phyloP scores from a whole-genome alignment of 345 rosid genomes.

The Gossypium arboreum region DNA sequence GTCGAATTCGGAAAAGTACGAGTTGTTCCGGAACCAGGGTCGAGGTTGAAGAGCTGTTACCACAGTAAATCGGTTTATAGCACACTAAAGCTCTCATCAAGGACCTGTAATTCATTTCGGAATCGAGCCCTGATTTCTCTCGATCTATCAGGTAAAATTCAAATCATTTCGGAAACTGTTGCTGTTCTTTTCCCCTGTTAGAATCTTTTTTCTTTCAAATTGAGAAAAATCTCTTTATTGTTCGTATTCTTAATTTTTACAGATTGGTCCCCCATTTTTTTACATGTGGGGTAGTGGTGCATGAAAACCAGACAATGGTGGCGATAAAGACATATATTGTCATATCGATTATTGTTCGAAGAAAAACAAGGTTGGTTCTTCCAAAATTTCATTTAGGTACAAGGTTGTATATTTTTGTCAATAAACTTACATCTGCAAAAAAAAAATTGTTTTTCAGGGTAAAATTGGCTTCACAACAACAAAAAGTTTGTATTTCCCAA shows the following conservation, averaged over 20 bases:
- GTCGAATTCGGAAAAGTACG: constrained; percentile 64
- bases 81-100: background rate
- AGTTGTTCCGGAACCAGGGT: constrained; percentile 73
- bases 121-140: constrained; percentile 8
- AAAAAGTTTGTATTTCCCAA: background rate
- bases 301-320: constrained; percentile 16
- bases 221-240: constrained; percentile 15
- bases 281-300: constrained; percentile 29
- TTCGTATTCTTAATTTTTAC: constrained; percentile 14
- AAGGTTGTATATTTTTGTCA: background rate
- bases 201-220: background rate
- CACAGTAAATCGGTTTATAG: constrained; percentile 23
- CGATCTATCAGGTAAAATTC: constrained; percentile 16
- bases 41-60: constrained; percentile 87
- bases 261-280: constrained; percentile 25
- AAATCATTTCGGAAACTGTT: too few species aligned
- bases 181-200: constrained; percentile 11
- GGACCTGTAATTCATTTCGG: background rate
- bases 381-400: constrained; percentile 17
- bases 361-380: constrained; percentile 24
- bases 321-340: constrained; percentile 19
- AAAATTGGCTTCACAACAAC: background rate
- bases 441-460: background rate
- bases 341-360: constrained; percentile 17
- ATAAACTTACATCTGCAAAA: constrained; percentile 1